phyloP scores from a whole-genome alignment of 169 alveolate species.

The Plasmodium vinckei region DNA sequence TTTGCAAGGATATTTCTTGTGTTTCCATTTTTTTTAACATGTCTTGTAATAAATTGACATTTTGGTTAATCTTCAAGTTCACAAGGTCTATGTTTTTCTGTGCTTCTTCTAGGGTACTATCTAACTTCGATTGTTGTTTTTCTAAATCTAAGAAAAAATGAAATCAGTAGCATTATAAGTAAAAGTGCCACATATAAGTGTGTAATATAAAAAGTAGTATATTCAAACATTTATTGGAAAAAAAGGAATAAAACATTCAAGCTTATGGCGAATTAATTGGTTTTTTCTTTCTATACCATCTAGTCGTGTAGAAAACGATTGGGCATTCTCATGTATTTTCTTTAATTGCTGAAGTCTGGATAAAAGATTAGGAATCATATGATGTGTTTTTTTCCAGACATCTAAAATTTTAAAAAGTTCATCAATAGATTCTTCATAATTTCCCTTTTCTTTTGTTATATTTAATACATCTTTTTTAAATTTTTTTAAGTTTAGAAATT shows the following conservation, averaged over 20 bases:
- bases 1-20: background rate
- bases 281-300: slow-evolving; percentile 23
- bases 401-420: slow-evolving; percentile 70
- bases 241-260: background rate
- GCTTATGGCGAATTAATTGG: background rate
- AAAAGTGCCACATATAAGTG: background rate
- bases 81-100: slow-evolving; percentile 36
- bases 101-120: slow-evolving; percentile 37
- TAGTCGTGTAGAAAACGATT: slow-evolving; percentile 65
- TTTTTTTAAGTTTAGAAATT: slow-evolving; percentile 64
- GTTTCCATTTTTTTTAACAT: slow-evolving; percentile 39
- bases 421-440: slow-evolving; percentile 75
- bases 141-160: slow-evolving; percentile 38
- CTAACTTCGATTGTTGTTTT: slow-evolving; percentile 53
- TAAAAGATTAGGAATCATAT: slow-evolving; percentile 60
- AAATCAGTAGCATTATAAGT: slow-evolving; percentile 1
- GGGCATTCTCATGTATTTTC: slow-evolving; percentile 61
- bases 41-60: slow-evolving; percentile 47
- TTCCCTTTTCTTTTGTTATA: slow-evolving; percentile 66
- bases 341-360: slow-evolving; percentile 60
- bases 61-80: slow-evolving; percentile 46
- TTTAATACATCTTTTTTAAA: slow-evolving; percentile 64
- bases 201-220: background rate
- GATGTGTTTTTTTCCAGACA: slow-evolving; percentile 75
- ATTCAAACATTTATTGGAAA: background rate